Evolutionary conservation across 805 yeast genomes (phyloP).

Genomic region (Dipodascopsis uninucleata): DNA sequence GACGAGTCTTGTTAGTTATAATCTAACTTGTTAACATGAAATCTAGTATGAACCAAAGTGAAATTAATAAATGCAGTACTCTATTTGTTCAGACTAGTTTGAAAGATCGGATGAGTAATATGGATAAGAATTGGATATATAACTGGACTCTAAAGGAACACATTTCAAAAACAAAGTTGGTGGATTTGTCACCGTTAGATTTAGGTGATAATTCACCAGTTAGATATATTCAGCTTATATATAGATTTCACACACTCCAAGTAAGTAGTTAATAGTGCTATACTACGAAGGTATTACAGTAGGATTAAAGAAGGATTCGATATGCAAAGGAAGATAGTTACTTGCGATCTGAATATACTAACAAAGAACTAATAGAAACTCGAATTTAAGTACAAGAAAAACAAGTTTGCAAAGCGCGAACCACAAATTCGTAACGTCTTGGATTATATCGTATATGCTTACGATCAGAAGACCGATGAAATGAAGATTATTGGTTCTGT

Average conservation of each 20-base stretch:
- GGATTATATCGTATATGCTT: conserved; percentile 19
- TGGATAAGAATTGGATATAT: conserved; percentile 19
- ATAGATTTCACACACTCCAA: conserved; percentile 17
- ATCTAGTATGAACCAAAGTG: neutral
- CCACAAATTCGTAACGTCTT: conserved; percentile 9
- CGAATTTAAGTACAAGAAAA: conserved; percentile 12
- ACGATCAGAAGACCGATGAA: conserved; percentile 11
- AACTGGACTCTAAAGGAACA: conserved; percentile 13
- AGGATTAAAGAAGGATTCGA: no score
- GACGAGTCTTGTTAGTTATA: no score
- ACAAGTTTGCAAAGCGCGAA: conserved; percentile 9
- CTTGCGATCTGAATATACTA: no score
- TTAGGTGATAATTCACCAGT: conserved; percentile 14
- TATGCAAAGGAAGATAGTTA: no score
- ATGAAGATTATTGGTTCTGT: conserved; percentile 20
- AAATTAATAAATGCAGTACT: conserved; percentile 6
- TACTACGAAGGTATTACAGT: no score
- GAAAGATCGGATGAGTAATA: conserved; percentile 14
- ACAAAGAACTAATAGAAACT: conserved; percentile 10
- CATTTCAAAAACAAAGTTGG: conserved; percentile 10
- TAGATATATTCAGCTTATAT: conserved; percentile 14
- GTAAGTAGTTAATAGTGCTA: conserved; percentile 2
- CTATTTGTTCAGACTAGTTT: conserved; percentile 18
- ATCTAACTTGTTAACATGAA: no score
- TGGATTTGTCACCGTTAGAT: conserved; percentile 14